Evolutionary conservation across 2,329 filamentous ascomycete species (phyloP).

Genomic region (Aspergillus brunneoviolaceus): DNA sequence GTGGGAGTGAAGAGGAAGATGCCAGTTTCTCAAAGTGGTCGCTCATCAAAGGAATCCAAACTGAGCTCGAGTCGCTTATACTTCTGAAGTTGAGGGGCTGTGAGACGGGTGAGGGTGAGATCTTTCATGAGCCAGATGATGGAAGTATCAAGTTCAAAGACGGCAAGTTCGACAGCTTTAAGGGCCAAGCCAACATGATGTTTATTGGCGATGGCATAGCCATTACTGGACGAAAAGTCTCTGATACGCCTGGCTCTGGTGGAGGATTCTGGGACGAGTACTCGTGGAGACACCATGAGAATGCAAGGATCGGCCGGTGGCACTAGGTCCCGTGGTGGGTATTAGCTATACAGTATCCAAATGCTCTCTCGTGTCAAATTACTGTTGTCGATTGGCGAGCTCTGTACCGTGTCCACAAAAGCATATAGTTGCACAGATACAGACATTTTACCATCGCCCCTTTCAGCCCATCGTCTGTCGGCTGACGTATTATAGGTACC

Average conservation of each 20-base stretch:
- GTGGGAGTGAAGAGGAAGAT: conserved; percentile 4
- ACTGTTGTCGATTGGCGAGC: too few relatives aligned
- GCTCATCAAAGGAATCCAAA: not conserved
- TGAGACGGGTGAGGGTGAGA: conserved; percentile 14
- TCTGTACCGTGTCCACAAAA: too few relatives aligned
- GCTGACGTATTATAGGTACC: too few relatives aligned
- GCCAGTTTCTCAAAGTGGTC: not conserved
- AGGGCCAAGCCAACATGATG: conserved; percentile 6
- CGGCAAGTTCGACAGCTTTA: conserved; percentile 9
- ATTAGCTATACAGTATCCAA: too few relatives aligned
- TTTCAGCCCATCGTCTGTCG: too few relatives aligned
- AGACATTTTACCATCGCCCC: too few relatives aligned
- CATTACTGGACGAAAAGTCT: conserved; percentile 10
- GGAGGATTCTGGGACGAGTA: too few relatives aligned
- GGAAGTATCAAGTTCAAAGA: conserved; percentile 17
- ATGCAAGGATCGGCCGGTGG: too few relatives aligned
- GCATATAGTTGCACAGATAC: too few relatives aligned
- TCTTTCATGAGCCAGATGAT: not conserved
- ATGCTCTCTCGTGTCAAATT: too few relatives aligned
- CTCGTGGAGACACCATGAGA: too few relatives aligned
- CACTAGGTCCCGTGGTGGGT: too few relatives aligned
- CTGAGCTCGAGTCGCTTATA: not conserved
- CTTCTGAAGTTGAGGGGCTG: conserved; percentile 6
- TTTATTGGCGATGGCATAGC: not conserved
- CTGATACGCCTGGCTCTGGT: conserved; percentile 4